A percentile compares a stretch with the other conserved stretches of the same genome.
These are phyloP conservation scores for Rhizopus microsporus DNA, from an alignment of 371 early-diverging fungal species.

Conservation along the genomic window DNA sequence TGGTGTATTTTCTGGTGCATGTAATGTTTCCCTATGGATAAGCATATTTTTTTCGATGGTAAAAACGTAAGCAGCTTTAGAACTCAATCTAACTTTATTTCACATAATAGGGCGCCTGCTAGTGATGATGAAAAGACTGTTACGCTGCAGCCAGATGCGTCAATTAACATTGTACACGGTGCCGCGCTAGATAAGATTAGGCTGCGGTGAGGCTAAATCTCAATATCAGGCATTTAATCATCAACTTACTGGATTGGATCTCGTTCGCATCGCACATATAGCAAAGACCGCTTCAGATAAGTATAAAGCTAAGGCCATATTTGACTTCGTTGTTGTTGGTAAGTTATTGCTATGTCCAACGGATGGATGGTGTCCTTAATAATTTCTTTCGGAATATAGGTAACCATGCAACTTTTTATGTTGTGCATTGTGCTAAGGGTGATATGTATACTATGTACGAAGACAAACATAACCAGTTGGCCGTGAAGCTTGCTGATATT, in stretches of 20 bases:
- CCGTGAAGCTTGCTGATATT: conserved; percentile 18
- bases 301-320: conserved; percentile 18
- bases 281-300: conserved; percentile 23
- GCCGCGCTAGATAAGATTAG: conserved; percentile 17
- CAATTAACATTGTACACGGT: conserved; percentile 24
- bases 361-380: conserved; percentile 8
- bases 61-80: conserved; percentile 18
- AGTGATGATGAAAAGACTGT: conserved; percentile 21
- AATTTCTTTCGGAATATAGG: conserved; percentile 20
- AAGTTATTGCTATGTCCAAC: conserved; percentile 13
- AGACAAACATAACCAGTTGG: conserved; percentile 23
- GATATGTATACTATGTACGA: conserved; percentile 28
- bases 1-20: no score
- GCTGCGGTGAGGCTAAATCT: conserved; percentile 28
- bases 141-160: conserved; percentile 23
- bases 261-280: conserved; percentile 21
- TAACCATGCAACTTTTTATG: conserved; percentile 29
- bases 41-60: conserved; percentile 16
- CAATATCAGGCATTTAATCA: conserved; percentile 27
- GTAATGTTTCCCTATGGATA: no score
- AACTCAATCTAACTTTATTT: conserved; percentile 12
- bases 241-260: conserved; percentile 14
- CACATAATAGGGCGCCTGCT: conserved; percentile 24
- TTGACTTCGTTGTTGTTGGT: conserved; percentile 13
- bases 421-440: conserved; percentile 17